These are phyloP conservation scores for Phytophthora ohioensis DNA, from an alignment of 352 stramenopile species.

Conservation along the genomic window DNA sequence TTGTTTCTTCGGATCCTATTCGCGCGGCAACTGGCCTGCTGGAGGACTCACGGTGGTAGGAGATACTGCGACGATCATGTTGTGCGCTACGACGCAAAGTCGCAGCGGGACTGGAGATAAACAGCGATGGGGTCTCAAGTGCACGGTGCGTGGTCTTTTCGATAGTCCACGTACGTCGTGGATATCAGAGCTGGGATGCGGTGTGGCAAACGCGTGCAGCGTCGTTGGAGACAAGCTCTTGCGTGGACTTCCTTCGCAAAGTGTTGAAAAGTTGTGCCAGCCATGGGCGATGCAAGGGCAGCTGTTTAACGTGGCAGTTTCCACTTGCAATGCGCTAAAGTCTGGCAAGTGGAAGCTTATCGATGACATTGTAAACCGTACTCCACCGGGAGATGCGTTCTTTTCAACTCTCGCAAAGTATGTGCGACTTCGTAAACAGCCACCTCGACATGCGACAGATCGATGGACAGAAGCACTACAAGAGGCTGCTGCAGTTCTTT, in stretches of 20 bases:
- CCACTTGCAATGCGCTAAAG: constrained; percentile 27
- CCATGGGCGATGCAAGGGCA: constrained; percentile 35
- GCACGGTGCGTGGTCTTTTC: constrained; percentile 58
- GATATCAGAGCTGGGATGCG: constrained; percentile 42
- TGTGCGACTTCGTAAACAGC: constrained; percentile 30
- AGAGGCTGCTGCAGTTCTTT: constrained; percentile 34
- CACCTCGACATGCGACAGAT: constrained; percentile 21
- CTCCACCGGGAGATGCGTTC: constrained; percentile 26
- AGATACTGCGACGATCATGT: constrained; percentile 72
- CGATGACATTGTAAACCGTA: constrained; percentile 34
- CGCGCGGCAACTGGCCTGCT: constrained; percentile 64
- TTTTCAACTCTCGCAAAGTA: constrained; percentile 33
- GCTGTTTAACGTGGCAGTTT: constrained; percentile 36
- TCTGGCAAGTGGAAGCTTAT: constrained; percentile 31
- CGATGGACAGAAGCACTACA: constrained; percentile 36
- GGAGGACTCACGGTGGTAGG: constrained; percentile 64
- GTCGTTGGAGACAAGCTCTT: constrained; percentile 51
- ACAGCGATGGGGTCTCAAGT: constrained; percentile 69
- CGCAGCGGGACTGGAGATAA: constrained; percentile 52
- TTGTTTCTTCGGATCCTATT: constrained; percentile 70
- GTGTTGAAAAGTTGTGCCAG: constrained; percentile 43
- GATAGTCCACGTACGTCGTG: constrained; percentile 25
- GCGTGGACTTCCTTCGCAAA: constrained; percentile 39
- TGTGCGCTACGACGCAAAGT: constrained; percentile 71
- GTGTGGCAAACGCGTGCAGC: constrained; percentile 48